Evolutionary conservation across 2,329 filamentous ascomycete genomes (phyloP), one percentile per base, ranked within the genome.

Genomic region (Claviceps digitariae): DNA sequence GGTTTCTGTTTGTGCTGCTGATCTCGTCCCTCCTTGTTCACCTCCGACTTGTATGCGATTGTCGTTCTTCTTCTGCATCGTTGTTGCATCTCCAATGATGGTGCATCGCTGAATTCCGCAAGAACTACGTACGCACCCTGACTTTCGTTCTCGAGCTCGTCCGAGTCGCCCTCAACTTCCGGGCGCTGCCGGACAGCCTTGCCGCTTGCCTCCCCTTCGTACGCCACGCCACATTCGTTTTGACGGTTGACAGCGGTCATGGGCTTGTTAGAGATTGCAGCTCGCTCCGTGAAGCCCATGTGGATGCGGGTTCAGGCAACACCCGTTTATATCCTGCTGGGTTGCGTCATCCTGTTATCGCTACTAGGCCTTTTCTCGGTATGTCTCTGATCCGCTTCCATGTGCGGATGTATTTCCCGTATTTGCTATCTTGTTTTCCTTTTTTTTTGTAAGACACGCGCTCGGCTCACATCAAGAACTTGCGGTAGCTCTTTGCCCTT

Each of bases 401-500:
- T 23, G 23, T n/a, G 25, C 23, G 7, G 2, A 34, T 29, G 25
- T 29, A n/a, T n/a, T n/a, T 29, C 8, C 27, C 8, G 27, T 29
- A 15, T 15, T 20, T 21, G 36, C 21, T 8, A 4, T 27, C 9
- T 34, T 15, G 23, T 13, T n/a, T 12, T 25, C 8, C 13, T 17
- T 17, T 4, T 17, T 4, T 20, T 6, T 45, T 20, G 27, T 34
- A 2, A n/a, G 31, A 15, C 20, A 21, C 15, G 21, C 31, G 15
- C 21, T 40, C 40, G 51, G 48, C 56, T 60, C 41, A 60, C 51
- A 31, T 52, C 36, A 44, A 23, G 41, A 21, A 48, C 13, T 40
- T 40, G 15, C 38, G 48, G 25, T 54, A 72, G 70, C 64, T 83
- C 62, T 90, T 86, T 64, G 63, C 81, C 51, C 70, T 83, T 56